phyloP scores from a whole-genome alignment of 495 filamentous ascomycete genomes.

The Neurospora sp. region DNA sequence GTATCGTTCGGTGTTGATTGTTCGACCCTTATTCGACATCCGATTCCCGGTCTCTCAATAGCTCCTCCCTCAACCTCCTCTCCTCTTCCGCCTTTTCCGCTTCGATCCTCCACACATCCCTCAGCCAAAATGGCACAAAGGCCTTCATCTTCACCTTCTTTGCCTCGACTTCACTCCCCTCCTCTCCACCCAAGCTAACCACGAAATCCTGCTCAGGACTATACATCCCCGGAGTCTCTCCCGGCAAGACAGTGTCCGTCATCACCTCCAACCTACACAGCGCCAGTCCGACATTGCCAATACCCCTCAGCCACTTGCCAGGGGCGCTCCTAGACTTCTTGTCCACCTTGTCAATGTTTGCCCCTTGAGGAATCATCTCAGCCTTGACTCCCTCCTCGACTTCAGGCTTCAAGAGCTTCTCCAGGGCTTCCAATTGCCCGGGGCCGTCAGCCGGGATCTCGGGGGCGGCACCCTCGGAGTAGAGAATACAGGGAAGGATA shows the following conservation, averaged over 20 bases:
- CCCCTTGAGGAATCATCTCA: conserved; percentile 23
- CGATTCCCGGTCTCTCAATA: background rate
- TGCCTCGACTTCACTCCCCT: conserved; percentile 7
- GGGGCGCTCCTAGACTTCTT: conserved; percentile 51
- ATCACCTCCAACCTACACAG: conserved; percentile 83
- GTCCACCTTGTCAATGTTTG: conserved; percentile 29
- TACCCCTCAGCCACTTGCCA: conserved; percentile 65
- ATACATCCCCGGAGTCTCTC: conserved; percentile 46
- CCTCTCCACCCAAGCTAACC: conserved; percentile 20
- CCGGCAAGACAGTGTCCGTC: conserved; percentile 61
- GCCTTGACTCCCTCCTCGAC: conserved; percentile 9
- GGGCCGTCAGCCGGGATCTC: background rate
- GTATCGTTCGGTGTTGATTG: too few species aligned
- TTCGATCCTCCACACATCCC: conserved; percentile 22
- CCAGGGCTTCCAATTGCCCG: conserved; percentile 15
- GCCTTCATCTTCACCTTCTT: conserved; percentile 65
- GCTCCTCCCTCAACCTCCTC: background rate
- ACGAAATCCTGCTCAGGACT: conserved; percentile 35
- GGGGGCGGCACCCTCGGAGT: conserved; percentile 24
- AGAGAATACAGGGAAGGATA: conserved; percentile 76
- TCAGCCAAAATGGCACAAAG: conserved; percentile 75
- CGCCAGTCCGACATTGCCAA: conserved; percentile 83
- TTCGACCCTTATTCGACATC: background rate
- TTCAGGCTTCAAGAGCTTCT: conserved; percentile 20
- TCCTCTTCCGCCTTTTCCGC: conserved; percentile 1